Percentiles rank a stretch among this genome's conserved stretches.
phyloP scores from a whole-genome alignment of 768 basidiomycete genomes.

The Lyophyllum shimeji region DNA sequence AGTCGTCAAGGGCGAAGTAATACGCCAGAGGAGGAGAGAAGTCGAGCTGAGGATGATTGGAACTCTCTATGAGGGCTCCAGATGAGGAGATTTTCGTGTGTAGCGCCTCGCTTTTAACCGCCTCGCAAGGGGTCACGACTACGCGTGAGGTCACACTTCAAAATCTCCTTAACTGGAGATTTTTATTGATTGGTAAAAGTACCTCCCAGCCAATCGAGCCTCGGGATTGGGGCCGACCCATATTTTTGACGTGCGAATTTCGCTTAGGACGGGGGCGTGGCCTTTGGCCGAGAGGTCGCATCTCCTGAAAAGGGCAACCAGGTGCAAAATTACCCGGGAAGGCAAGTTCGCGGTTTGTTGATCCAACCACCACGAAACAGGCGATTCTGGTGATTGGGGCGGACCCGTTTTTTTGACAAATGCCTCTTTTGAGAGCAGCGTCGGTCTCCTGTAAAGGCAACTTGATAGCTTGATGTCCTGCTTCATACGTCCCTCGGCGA shows the following conservation, averaged over 20 bases:
- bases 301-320: conserved; percentile 6
- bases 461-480: background rate
- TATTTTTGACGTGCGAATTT: conserved; percentile 23
- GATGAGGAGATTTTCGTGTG: conserved; percentile 11
- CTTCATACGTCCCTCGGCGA: background rate
- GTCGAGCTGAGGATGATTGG: conserved; percentile 1
- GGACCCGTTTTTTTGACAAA: conserved; percentile 20
- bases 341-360: conserved; percentile 14
- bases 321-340: conserved; percentile 11
- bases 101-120: conserved; percentile 18
- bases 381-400: conserved; percentile 21
- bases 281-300: conserved; percentile 10
- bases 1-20: background rate
- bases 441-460: conserved; percentile 12
- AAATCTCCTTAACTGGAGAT: conserved; percentile 18
- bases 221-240: conserved; percentile 30
- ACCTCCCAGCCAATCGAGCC: conserved; percentile 17
- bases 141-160: conserved; percentile 17
- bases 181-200: conserved; percentile 19
- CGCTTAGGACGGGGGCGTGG: conserved; percentile 2
- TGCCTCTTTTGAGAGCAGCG: background rate
- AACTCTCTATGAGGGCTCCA: conserved; percentile 11
- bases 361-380: conserved; percentile 7
- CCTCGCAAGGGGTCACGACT: conserved; percentile 12
- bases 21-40: background rate